Evolutionary conservation across 2,329 filamentous ascomycete genomes (phyloP).

Genomic region (Pseudogymnoascus sp.): DNA sequence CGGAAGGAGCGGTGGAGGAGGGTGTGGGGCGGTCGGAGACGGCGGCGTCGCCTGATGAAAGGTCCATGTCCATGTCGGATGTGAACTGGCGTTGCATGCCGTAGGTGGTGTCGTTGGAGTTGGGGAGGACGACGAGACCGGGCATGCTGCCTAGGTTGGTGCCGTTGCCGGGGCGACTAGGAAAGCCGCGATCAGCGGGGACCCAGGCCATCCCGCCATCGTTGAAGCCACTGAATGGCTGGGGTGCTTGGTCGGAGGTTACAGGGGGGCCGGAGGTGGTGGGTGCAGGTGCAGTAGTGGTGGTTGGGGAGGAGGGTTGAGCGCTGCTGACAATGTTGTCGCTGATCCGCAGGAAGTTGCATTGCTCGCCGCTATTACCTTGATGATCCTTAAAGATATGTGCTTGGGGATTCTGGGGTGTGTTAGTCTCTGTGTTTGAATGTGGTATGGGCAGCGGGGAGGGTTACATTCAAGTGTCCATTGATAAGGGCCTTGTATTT

Average conservation of each 20-base stretch:
- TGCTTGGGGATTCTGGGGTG: neutral
- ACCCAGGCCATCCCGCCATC: neutral
- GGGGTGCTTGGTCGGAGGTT: neutral
- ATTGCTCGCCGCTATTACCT: constrained; percentile 39
- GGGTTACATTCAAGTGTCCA: constrained; percentile 28
- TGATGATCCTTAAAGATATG: constrained; percentile 26
- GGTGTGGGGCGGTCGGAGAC: constrained; percentile 50
- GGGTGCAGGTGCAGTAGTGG: constrained; percentile 17
- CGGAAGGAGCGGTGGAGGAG: constrained; percentile 47
- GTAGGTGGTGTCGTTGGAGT: neutral
- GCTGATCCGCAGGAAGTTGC: constrained; percentile 59
- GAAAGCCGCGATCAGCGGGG: neutral
- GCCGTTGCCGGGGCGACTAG: neutral
- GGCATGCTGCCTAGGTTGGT: neutral
- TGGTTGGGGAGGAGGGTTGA: neutral
- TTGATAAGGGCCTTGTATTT: constrained; percentile 50
- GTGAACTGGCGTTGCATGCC: neutral
- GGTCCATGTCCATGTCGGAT: constrained; percentile 35
- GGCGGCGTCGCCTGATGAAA: constrained; percentile 42
- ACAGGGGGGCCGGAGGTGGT: neutral
- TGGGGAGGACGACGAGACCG: neutral
- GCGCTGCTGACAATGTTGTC: constrained; percentile 40
- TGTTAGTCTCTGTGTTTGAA: constrained; percentile 15
- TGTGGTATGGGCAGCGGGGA: constrained; percentile 10
- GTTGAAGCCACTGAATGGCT: neutral